These are phyloP conservation scores for Solanum sparsipilum DNA, from an alignment of 257 asterid species.

Conservation along the genomic window DNA sequence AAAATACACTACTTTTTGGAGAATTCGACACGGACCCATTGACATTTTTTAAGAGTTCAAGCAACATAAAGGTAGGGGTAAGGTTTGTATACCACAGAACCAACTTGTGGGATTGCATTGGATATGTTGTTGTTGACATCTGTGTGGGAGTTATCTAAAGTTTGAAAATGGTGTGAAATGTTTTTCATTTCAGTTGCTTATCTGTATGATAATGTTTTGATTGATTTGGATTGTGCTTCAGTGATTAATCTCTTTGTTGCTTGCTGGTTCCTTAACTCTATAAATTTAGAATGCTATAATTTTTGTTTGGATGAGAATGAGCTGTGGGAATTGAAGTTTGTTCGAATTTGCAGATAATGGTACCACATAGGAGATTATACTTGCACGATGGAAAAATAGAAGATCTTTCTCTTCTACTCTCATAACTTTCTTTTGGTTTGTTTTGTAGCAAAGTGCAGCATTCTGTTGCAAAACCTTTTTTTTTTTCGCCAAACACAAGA, in stretches of 20 bases:
- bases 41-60: not conserved
- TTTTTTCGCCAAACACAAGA: not conserved
- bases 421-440: not conserved
- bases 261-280: not conserved
- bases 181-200: not conserved
- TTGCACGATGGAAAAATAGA: not conserved
- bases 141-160: not conserved
- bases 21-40: not conserved
- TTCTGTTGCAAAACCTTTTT: not conserved
- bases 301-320: not conserved
- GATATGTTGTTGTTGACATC: not conserved
- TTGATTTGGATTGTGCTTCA: not conserved
- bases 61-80: not conserved
- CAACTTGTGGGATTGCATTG: not conserved
- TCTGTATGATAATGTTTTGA: not conserved
- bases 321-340: not conserved
- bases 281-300: not conserved
- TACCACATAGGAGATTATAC: not conserved
- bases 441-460: not conserved
- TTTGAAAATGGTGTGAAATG: not conserved
- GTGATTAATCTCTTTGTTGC: not conserved
- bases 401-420: not conserved
- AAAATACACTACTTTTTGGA: not conserved
- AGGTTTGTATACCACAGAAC: not conserved
- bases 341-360: not conserved